Base-by-base conservation (phyloP, 2,329 filamentous ascomycete species). In the Nigrospora sphaerica region DNA sequence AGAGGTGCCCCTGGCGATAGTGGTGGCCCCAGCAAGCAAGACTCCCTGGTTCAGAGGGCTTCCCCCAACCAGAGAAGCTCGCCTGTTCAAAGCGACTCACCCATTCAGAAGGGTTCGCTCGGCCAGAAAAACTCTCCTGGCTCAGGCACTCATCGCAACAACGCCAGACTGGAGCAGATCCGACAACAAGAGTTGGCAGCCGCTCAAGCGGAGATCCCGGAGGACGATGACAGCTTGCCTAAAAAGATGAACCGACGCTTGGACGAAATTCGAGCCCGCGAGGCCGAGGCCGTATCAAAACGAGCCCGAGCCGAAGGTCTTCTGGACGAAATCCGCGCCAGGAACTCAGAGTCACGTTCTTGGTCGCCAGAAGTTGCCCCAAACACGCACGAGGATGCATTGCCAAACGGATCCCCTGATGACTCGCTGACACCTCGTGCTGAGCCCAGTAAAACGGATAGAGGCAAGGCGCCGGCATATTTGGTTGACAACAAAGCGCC, bases 321-420 rank as follows among this genome's bases (percentile, higher is more conserved):
- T 32, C 60, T 81, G 3, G 75, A 73, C 32, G 76, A 78, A 57
- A 78, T 78, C 46, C 67, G 71, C 35, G 72, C 76, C 45, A 66
- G 62, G 47, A 77, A 80, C 54, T 68, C 70, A 4, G 62, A 63
- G 38, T 57, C 59, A 13, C 60, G 62, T 51, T 67, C 69, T 9
- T 62, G 66, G 42, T 74, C 71, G 1, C 70, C 73, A 13, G 70
- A 35, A 19, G 28, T 16, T 32, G 17, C 6, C 4, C 18, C 42
- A n/a, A n/a, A 7, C 13, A 36, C 23, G 39, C 17, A 28, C 12
- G 38, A 35, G 32, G 32, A 34, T 6, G 9, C 6, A 16, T 17
- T 18, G 42, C 11, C 14, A 36, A 36, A 32, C n/a, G 23, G 23
- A 28, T 28, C 23, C 10, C 23, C 23, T 10, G 23, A 28, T 10